Conservation (phyloP, 176 grass and related monocot genomes). For the Areca catechu region DNA sequence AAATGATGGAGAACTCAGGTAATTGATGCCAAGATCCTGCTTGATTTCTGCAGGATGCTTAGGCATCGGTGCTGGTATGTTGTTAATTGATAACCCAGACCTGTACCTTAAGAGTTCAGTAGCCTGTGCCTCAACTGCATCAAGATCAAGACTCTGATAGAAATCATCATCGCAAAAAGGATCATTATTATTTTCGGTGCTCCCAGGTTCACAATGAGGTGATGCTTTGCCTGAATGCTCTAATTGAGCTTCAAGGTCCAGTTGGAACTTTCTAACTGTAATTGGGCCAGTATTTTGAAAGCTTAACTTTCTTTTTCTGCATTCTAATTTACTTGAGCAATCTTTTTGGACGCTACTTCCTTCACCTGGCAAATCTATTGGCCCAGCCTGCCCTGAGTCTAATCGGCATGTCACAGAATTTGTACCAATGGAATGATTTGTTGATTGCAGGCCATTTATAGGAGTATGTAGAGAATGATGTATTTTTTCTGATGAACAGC, state of each 20-base stretch:
- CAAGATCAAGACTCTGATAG: conserved; percentile 67
- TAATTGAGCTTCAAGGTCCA: background rate
- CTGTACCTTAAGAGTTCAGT: conserved; percentile 36
- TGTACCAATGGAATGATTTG: conserved; percentile 17
- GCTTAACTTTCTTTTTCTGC: conserved; percentile 84
- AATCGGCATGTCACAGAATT: conserved; percentile 35
- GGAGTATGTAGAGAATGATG: conserved; percentile 33
- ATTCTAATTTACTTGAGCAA: conserved; percentile 47
- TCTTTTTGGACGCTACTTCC: conserved; percentile 24
- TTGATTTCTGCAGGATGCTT: background rate
- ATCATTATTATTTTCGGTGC: conserved; percentile 4
- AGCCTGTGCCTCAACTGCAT: conserved; percentile 74
- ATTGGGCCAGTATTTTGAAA: conserved; percentile 42
- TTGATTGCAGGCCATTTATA: conserved; percentile 19
- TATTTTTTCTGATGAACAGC: conserved; percentile 33
- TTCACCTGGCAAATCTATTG: conserved; percentile 22
- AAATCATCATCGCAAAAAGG: conserved; percentile 63
- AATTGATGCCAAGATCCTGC: background rate
- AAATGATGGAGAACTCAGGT: conserved; percentile 13
- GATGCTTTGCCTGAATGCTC: background rate
- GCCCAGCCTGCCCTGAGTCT: conserved; percentile 13
- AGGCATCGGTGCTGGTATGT: background rate
- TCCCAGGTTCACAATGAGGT: conserved; percentile 5
- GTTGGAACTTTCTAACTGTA: conserved; percentile 31
- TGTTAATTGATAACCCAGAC: conserved; percentile 7